Evolutionary conservation across 108 stramenopile genomes (phyloP), one percentile per base, ranked within the genome.

Genomic region (Nitzschia sp.): DNA sequence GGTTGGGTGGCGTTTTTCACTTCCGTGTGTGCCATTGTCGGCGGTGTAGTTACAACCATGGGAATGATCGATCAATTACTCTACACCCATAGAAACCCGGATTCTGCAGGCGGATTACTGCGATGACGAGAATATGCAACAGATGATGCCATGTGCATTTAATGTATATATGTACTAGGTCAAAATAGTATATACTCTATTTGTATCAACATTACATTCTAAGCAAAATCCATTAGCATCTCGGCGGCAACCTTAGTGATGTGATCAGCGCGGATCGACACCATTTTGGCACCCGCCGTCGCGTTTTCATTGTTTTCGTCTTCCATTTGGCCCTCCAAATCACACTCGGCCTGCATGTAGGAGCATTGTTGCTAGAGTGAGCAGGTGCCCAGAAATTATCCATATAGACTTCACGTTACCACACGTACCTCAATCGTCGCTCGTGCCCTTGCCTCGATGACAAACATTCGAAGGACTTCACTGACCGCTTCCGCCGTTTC

Each of bases 1-100:
- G 95, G 97, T 60, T 91, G 91, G 79, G 67, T 91, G 4, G 82
- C 82, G 17, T 92, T 95, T 70, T 85, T 92, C 51, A 95, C 94
- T 6, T 87, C 88, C 9, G 91, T 91, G 8, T 90, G 89, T 80
- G 94, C 94, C 38, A 84, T 92, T 25, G 88, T 95, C 1, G 94
- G 94, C 18, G 94, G 94, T 15, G 94, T 90, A 0, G 90, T 95
- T 28, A 89, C 94, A n/a, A 81, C 87, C 64, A 84, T 89, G 83
- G 89, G 91, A 25, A 76, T 92, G 78, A 29, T 92, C 25, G 94
- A 95, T 80, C 82, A 89, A 56, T 59, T 66, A 1, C 48, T 95
- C 60, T 90, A 85, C 58, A 71, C 82, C 25, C 51, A 31, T 8
- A 38, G 33, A 25, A 54, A 49, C 2, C 27, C 35, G 17, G 34